Evolutionary conservation across 2,329 filamentous ascomycete genomes (phyloP), one percentile per base, ranked within the genome.

Genomic region (Aureobasidium sp.): DNA sequence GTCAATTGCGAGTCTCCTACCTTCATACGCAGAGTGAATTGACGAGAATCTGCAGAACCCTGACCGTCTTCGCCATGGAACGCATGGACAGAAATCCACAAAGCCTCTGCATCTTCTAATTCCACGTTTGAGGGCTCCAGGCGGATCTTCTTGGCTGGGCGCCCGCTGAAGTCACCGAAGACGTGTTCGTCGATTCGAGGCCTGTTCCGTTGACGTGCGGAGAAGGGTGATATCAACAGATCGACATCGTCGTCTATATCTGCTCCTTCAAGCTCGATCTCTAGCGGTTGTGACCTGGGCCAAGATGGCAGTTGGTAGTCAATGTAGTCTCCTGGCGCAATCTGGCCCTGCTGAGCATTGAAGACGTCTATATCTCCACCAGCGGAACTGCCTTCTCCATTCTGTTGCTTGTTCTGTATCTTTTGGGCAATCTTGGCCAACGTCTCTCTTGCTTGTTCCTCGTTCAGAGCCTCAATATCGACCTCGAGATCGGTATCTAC

Each of bases 401-500:
- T 87, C 3, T 34, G 5, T 86, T 83, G 2, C 82, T 81, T 57
- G 3, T 77, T 81, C 59, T 88, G 83, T 15, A 83, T 77, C 68
- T 88, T 90, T 32, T 83, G 82, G 65, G 89, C 82, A 57, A 92
- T 90, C 67, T 85, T 86, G 63, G 88, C 86, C 68, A 97, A 72
- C 0, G 92, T 97, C 72, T 97, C 94, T 32, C 88, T 81, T 0
- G 94, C 94, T 71, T 97, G 93, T 64, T 96, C 93, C 72, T 97
- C 94, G 62, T 96, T 92, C 49, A 97, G 73, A 0, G 94, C 88
- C 70, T 97, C 92, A 63, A 99, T 97, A 67, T 97, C 94, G 6
- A 99, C 94, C 71, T 97, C 93, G 16, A 99, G 76, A 73, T 99
- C 94, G 0, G 94, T 99, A 69, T 99, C 93, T 0, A 99, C 91